Evolutionary conservation across 2,329 filamentous ascomycete genomes (phyloP).

Genomic region (Thielaviopsis musarum): DNA sequence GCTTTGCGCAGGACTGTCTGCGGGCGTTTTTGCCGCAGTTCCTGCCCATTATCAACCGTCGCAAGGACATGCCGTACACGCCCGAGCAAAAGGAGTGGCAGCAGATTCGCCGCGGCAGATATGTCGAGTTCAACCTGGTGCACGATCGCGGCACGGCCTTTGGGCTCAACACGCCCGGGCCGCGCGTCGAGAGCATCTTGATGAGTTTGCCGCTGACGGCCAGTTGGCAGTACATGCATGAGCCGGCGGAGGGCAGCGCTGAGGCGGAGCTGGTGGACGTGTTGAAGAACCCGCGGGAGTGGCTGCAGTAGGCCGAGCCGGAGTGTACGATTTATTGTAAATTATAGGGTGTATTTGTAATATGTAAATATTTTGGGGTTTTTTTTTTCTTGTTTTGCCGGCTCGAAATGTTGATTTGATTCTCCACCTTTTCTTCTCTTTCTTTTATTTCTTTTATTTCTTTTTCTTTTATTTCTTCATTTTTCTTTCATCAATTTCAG

Average conservation of each 20-base stretch:
- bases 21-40: slow-evolving; percentile 82
- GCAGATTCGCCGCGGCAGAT: slow-evolving; percentile 81
- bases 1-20: slow-evolving; percentile 73
- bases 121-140: slow-evolving; percentile 96
- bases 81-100: slow-evolving; percentile 89
- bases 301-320: slow-evolving; percentile 30
- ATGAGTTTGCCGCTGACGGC: slow-evolving; percentile 94
- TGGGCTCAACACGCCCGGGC: slow-evolving; percentile 79
- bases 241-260: slow-evolving; percentile 53
- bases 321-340: neutral
- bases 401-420: no score
- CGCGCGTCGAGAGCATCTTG: slow-evolving; percentile 86
- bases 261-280: slow-evolving; percentile 72
- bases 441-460: neutral
- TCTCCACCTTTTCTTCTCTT: neutral
- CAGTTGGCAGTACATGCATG: slow-evolving; percentile 91
- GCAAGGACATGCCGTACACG: slow-evolving; percentile 85
- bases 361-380: neutral
- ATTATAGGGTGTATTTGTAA: neutral
- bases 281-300: slow-evolving; percentile 46
- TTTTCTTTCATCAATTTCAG: neutral
- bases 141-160: slow-evolving; percentile 93
- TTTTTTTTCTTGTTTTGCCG: no score
- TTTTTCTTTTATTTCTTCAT: neutral
- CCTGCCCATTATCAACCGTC: slow-evolving; percentile 67